These are phyloP conservation scores for Aspergillus panamensis DNA, from an alignment of 495 filamentous ascomycete genomes.

Conservation along the genomic window DNA sequence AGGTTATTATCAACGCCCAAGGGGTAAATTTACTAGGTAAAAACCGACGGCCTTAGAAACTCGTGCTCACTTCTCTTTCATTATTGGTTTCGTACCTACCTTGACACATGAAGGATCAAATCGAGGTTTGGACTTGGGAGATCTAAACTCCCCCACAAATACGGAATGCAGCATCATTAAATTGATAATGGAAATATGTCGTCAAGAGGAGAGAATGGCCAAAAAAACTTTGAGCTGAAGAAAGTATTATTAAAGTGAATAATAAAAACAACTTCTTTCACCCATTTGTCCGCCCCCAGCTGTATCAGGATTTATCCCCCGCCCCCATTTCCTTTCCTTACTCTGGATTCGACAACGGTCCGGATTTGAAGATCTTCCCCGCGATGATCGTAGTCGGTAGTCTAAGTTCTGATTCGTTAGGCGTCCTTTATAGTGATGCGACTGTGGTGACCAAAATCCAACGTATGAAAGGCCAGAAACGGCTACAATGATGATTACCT, in stretches of 20 bases:
- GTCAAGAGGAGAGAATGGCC: background rate
- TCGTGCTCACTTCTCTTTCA: background rate
- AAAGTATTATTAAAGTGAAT: background rate
- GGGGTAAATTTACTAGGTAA: background rate
- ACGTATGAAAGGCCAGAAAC: no score
- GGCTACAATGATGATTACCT: background rate
- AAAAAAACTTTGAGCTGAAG: no score
- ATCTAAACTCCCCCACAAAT: background rate
- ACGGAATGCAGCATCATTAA: background rate
- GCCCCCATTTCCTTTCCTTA: background rate
- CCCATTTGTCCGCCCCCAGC: background rate
- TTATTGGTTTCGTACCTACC: conserved; percentile 3
- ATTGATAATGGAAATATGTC: background rate
- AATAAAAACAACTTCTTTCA: background rate
- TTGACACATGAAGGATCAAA: background rate
- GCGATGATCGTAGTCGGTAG: conserved; percentile 13
- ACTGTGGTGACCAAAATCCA: background rate
- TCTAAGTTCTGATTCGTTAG: conserved; percentile 13
- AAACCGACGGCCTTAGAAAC: background rate
- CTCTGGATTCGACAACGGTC: background rate
- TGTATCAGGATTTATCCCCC: no score
- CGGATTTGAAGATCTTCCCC: conserved; percentile 17
- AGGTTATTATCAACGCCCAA: no score
- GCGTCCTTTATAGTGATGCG: conserved; percentile 1
- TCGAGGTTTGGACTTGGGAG: background rate